These are phyloP conservation scores for Buddleja alternifolia DNA, from an alignment of 257 asterid species.

Conservation along the genomic window DNA sequence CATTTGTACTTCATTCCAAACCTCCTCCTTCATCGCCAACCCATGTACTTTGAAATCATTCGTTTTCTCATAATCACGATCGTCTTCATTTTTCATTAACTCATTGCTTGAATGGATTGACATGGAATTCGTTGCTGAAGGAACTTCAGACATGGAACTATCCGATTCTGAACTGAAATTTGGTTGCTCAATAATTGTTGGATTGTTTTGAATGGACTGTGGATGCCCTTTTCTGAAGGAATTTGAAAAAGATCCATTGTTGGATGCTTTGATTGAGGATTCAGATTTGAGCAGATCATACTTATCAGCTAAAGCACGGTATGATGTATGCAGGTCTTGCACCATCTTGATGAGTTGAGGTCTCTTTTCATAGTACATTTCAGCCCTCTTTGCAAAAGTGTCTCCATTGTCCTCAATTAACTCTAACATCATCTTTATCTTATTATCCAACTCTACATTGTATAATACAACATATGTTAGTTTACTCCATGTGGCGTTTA, in stretches of 20 bases:
- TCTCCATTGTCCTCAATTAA: conserved; percentile 46
- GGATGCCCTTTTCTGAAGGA: conserved; percentile 2
- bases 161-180: conserved; percentile 1
- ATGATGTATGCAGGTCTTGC: conserved; percentile 36
- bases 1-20: neutral
- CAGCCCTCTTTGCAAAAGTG: conserved; percentile 42
- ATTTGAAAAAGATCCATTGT: conserved; percentile 22
- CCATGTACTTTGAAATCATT: too few relatives aligned
- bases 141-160: conserved; percentile 2
- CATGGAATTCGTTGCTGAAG: neutral
- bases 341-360: conserved; percentile 42
- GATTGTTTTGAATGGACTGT: neutral
- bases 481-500: too few relatives aligned
- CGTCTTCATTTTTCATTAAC: neutral
- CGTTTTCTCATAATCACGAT: neutral
- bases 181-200: neutral
- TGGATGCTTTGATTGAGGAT: conserved; percentile 22
- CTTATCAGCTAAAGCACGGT: conserved; percentile 38
- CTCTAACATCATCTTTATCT: conserved; percentile 38
- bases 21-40: neutral
- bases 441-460: conserved; percentile 40
- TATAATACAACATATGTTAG: neutral
- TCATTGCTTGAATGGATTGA: neutral
- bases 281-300: conserved; percentile 34
- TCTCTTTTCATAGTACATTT: conserved; percentile 48